Evolutionary conservation across 148 eudicot genomes (phyloP).

Genomic region (Tetragonia tetragonoides): DNA sequence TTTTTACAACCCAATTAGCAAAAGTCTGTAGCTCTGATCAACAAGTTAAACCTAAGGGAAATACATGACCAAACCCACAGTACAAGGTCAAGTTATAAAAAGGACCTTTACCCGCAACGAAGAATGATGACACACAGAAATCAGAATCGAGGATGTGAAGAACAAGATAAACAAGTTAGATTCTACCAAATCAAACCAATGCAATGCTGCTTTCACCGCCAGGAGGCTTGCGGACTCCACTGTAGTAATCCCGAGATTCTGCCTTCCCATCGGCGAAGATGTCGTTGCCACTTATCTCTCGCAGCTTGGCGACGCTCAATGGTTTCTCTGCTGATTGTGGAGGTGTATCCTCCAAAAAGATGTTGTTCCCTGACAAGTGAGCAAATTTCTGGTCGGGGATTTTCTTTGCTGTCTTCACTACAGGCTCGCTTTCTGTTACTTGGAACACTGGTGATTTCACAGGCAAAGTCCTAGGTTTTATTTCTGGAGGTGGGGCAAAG

Average conservation of each 20-base stretch:
- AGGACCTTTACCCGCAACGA: constrained; percentile 21
- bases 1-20: constrained; percentile 50
- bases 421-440: constrained; percentile 53
- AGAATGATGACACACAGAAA: constrained; percentile 23
- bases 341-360: constrained; percentile 62
- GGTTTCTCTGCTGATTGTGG: constrained; percentile 64
- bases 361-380: constrained; percentile 83
- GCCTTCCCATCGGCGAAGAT: constrained; percentile 86
- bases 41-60: constrained; percentile 28
- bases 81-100: constrained; percentile 30
- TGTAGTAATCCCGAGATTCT: constrained; percentile 80
- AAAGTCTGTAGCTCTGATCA: constrained; percentile 29
- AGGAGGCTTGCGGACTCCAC: constrained; percentile 95
- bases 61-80: constrained; percentile 31
- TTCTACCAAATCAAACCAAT: constrained; percentile 49
- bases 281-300: constrained; percentile 84
- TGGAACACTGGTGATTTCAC: constrained; percentile 57
- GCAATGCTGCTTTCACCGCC: constrained; percentile 98
- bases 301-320: constrained; percentile 76
- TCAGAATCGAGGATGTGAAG: constrained; percentile 21
- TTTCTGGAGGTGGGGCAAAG: constrained; percentile 78
- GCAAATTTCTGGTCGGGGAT: constrained; percentile 73
- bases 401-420: constrained; percentile 80
- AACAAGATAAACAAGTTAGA: constrained; percentile 34
- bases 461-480: constrained; percentile 55